Conservation (phyloP, 2,329 filamentous ascomycete species). For the Fusarium albosuccineum region DNA sequence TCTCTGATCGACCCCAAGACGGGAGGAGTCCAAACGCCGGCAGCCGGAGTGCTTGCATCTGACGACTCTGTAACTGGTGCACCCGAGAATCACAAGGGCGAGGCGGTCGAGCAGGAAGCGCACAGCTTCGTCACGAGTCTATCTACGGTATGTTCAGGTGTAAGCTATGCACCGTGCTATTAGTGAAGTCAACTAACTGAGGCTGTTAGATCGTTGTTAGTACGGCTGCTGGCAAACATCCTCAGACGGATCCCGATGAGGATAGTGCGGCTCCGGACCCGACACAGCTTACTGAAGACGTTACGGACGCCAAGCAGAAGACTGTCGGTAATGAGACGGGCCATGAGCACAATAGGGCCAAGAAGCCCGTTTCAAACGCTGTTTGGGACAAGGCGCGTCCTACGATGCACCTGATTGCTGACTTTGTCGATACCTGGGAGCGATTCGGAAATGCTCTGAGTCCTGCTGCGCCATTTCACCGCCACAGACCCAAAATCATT, state of each 20-base stretch:
- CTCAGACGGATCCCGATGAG: constrained; percentile 70
- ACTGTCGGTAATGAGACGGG: constrained; percentile 61
- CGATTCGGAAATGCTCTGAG: constrained; percentile 68
- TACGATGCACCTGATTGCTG: constrained; percentile 71
- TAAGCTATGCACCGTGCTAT: constrained; percentile 31
- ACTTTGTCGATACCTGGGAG: constrained; percentile 64
- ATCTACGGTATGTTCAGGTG: constrained; percentile 53
- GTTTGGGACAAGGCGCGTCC: constrained; percentile 84
- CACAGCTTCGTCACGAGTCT: constrained; percentile 83
- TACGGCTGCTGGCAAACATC: constrained; percentile 82
- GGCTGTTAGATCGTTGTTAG: constrained; percentile 71
- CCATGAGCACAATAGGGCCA: constrained; percentile 75
- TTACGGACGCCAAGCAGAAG: constrained; percentile 57
- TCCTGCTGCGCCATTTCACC: constrained; percentile 73
- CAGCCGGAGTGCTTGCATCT: constrained; percentile 80
- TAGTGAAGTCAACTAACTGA: constrained; percentile 5
- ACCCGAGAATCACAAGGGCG: constrained; percentile 84
- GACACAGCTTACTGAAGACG: constrained; percentile 53
- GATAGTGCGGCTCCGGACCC: constrained; percentile 68
- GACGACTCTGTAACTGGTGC: constrained; percentile 84
- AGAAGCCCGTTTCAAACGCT: constrained; percentile 79
- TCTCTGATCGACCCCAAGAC: constrained; percentile 77
- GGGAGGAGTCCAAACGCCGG: constrained; percentile 82
- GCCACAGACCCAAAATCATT: constrained; percentile 64
- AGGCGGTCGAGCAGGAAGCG: constrained; percentile 86